Base-by-base conservation (phyloP, 495 filamentous ascomycete species). In the Xylaria longipes region DNA sequence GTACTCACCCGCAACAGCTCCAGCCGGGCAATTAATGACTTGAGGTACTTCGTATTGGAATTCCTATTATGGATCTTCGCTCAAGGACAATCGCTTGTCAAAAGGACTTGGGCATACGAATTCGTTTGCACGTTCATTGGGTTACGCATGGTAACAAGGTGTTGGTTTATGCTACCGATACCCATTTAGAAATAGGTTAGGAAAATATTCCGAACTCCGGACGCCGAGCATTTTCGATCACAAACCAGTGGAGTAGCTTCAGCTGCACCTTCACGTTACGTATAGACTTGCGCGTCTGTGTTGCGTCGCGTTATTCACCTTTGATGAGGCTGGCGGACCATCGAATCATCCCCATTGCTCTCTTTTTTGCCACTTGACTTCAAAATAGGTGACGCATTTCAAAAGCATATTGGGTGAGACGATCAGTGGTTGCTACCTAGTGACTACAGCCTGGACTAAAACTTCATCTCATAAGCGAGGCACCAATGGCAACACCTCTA, bases 141-240 rank as follows among this genome's bases (percentile, higher is more conserved):
- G n/a, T n/a, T n/a, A n/a, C n/a, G n/a, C n/a, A n/a, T n/a, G n/a
- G n/a, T n/a, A n/a, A n/a, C n/a, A n/a, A n/a, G n/a, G n/a, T n/a
- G 35, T 37, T 37, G 8, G 35, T 3, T 37, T 37, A 8, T 37
- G 8, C 35, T 8, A 37, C 35, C 35, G 8, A 37, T 37, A 37
- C 35, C 35, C 3, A 37, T n/a, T n/a, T n/a, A n/a, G n/a, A n/a
- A n/a, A n/a, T 22, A 14, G 27, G 1, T 58, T 58, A 35, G 7
- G 35, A 35, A n/a, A 61, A 5, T 64, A 64, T 64, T 64, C 61
- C 61, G 61, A 64, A 27, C 61, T 46, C 61, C 61, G 61, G 9
- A 27, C 41, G 31, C n/a, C 27, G 41, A 37, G 8, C 9, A 25
- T 37, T 71, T 54, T n/a, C 61, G 46, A 39, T 50, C 31, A 56